A percentile compares a stretch with the other conserved stretches of the same genome.
Evolutionary conservation across 768 basidiomycete genomes (phyloP).

Genomic region (Xanthoconium stramineum): DNA sequence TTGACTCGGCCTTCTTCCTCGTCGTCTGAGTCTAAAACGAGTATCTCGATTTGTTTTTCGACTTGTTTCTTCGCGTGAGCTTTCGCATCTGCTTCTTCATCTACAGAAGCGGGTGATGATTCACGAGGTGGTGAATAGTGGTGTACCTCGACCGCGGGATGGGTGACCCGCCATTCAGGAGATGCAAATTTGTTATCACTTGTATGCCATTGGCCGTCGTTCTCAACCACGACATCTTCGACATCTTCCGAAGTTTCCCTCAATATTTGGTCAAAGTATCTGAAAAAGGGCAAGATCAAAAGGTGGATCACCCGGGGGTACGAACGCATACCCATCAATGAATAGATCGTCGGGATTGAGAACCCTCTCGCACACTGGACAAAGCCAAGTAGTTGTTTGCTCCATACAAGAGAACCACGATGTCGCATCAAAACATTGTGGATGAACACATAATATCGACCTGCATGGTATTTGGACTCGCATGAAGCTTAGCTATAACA

Average conservation of each 20-base stretch:
- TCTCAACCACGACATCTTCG: conserved; percentile 92
- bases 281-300: conserved; percentile 28
- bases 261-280: conserved; percentile 87
- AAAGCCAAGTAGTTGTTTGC: conserved; percentile 93
- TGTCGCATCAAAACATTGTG: conserved; percentile 92
- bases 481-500: conserved; percentile 71
- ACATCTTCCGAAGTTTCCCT: conserved; percentile 70
- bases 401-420: conserved; percentile 97
- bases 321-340: conserved; percentile 74
- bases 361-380: conserved; percentile 86
- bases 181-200: conserved; percentile 83
- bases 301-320: neutral
- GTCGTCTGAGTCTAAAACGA: conserved; percentile 70
- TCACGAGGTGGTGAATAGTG: conserved; percentile 28
- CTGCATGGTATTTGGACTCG: conserved; percentile 84
- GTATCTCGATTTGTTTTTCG: conserved; percentile 56
- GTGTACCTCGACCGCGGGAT: conserved; percentile 36
- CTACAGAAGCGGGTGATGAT: conserved; percentile 28
- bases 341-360: conserved; percentile 80
- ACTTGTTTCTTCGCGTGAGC: conserved; percentile 48
- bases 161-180: conserved; percentile 58
- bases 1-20: conserved; percentile 77
- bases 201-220: conserved; percentile 96
- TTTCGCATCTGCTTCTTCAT: conserved; percentile 31
- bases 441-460: conserved; percentile 82